A percentile compares a stretch with the other conserved stretches of the same genome.
Evolutionary conservation across 441 rosid genomes (phyloP).

Genomic region (Gossypium gossypioides): DNA sequence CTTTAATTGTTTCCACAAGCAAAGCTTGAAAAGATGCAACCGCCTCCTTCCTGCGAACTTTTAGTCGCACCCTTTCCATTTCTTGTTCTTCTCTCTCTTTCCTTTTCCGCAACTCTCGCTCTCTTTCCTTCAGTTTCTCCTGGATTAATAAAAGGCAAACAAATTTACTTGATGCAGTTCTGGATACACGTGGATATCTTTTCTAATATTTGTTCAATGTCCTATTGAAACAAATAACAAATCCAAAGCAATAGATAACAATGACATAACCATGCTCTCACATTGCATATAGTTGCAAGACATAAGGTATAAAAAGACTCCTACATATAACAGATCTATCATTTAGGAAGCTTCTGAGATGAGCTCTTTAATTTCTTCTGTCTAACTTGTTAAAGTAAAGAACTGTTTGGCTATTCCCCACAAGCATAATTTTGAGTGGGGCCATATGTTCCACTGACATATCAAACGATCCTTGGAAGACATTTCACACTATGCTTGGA

Average conservation of each 20-base stretch:
- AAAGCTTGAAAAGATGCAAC: constrained; percentile 82
- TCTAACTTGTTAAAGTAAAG: background rate
- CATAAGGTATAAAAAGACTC: background rate
- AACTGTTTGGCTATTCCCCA: background rate
- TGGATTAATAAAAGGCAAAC: constrained; percentile 17
- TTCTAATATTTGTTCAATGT: background rate
- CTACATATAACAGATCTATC: background rate
- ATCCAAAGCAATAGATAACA: background rate
- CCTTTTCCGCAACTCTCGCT: constrained; percentile 78
- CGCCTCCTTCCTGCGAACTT: constrained; percentile 86
- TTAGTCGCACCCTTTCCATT: constrained; percentile 81
- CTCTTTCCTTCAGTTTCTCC: constrained; percentile 88
- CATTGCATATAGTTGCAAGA: background rate
- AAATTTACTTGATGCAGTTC: background rate
- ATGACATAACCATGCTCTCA: background rate
- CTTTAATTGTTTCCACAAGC: constrained; percentile 88
- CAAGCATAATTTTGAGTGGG: background rate
- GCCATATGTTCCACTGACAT: background rate
- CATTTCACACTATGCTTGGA: background rate
- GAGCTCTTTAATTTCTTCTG: background rate
- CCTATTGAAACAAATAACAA: background rate
- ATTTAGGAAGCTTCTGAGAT: background rate
- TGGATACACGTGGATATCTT: background rate
- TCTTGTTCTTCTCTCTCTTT: constrained; percentile 95
- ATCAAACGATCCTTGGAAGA: background rate